Conservation (phyloP, 2,329 filamentous ascomycete species). For the Talaromyces atroroseus region DNA sequence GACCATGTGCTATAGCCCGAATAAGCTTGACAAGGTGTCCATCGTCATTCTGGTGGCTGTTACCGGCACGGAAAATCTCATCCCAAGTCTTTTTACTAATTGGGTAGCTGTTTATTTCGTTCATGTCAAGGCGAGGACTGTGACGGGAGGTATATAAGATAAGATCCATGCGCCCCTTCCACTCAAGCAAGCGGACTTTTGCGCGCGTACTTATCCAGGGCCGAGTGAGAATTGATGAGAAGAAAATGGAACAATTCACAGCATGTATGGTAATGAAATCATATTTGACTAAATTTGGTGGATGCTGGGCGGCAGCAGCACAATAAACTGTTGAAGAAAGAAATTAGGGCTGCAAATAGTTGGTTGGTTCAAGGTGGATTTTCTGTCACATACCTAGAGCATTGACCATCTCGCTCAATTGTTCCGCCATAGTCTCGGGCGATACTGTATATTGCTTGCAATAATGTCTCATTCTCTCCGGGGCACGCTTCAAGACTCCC, state of each 20-base stretch:
- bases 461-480: slow-evolving; percentile 57
- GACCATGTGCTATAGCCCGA: slow-evolving; percentile 62
- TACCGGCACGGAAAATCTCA: slow-evolving; percentile 42
- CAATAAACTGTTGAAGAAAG: slow-evolving; percentile 42
- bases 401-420: slow-evolving; percentile 66
- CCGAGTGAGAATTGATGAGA: slow-evolving; percentile 56
- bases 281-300: slow-evolving; percentile 62
- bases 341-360: background rate
- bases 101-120: slow-evolving; percentile 57
- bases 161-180: slow-evolving; percentile 72
- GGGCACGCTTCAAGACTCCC: slow-evolving; percentile 60
- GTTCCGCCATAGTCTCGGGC: slow-evolving; percentile 52
- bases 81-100: slow-evolving; percentile 48
- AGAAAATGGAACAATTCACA: slow-evolving; percentile 71
- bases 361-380: background rate
- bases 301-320: slow-evolving; percentile 58
- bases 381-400: slow-evolving; percentile 44
- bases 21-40: slow-evolving; percentile 75
- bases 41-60: slow-evolving; percentile 57
- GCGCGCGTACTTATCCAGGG: slow-evolving; percentile 55
- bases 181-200: slow-evolving; percentile 70
- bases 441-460: slow-evolving; percentile 55
- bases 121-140: slow-evolving; percentile 54
- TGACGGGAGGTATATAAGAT: slow-evolving; percentile 66
- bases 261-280: slow-evolving; percentile 84